phyloP scores from a whole-genome alignment of 2,329 filamentous ascomycete species.

The Fusarium agapanthi region DNA sequence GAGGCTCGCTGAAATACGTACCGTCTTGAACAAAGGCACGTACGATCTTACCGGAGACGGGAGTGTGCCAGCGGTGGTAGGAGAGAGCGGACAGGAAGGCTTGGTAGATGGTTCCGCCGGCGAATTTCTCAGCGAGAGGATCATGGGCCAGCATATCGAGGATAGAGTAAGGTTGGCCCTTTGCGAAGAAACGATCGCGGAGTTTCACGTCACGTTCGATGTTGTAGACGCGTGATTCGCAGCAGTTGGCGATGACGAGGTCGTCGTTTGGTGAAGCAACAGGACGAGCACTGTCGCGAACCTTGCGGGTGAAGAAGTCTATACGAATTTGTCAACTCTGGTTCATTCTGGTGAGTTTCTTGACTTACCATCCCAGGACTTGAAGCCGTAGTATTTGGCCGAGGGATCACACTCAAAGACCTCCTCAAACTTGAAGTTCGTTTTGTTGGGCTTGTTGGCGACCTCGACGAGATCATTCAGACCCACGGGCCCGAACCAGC shows the following conservation, averaged over 20 bases:
- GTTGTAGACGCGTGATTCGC: slow-evolving; percentile 69
- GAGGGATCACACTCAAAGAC: slow-evolving; percentile 68
- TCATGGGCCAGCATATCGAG: slow-evolving; percentile 70
- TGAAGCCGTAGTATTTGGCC: slow-evolving; percentile 65
- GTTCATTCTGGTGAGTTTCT: fast-evolving
- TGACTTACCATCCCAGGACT: slow-evolving; percentile 69
- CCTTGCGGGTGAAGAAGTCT: slow-evolving; percentile 71
- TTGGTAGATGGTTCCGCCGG: slow-evolving; percentile 73
- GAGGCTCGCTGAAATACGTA: slow-evolving; percentile 72
- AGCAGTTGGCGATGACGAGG: slow-evolving; percentile 66
- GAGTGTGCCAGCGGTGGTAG: slow-evolving; percentile 78
- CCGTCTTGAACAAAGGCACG: slow-evolving; percentile 68
- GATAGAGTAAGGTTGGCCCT: slow-evolving; percentile 73
- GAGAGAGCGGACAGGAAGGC: slow-evolving; percentile 73
- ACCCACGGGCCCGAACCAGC: slow-evolving; percentile 65
- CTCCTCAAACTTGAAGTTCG: slow-evolving; percentile 62
- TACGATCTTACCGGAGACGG: slow-evolving; percentile 68
- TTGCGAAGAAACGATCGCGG: slow-evolving; percentile 73
- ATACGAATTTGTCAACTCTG: neutral
- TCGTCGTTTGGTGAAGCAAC: slow-evolving; percentile 65
- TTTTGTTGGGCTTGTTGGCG: slow-evolving; percentile 56
- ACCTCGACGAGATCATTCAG: slow-evolving; percentile 59
- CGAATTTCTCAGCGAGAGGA: slow-evolving; percentile 61
- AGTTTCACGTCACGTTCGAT: slow-evolving; percentile 59
- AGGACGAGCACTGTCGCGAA: slow-evolving; percentile 64